Percentiles rank a stretch among this genome's conserved stretches.
Conservation (phyloP, 2,329 filamentous ascomycete genomes). For the Paracoccidioides brasiliensis region DNA sequence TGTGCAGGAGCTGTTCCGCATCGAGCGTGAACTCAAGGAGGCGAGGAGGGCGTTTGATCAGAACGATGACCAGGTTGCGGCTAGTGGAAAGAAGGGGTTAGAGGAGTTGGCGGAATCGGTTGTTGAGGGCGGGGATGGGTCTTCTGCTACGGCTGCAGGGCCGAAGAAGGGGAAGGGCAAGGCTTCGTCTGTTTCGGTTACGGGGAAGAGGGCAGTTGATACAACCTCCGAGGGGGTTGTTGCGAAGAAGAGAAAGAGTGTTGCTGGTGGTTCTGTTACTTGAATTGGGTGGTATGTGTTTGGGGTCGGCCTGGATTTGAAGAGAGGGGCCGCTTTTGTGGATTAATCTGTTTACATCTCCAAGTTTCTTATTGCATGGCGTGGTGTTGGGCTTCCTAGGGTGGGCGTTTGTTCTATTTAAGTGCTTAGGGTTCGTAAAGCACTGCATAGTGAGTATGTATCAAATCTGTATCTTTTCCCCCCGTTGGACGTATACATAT, state of each 20-base stretch:
- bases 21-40: constrained; percentile 74
- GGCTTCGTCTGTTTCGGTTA: constrained; percentile 9
- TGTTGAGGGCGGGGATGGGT: constrained; percentile 13
- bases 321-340: not conserved
- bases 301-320: not conserved
- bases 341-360: not conserved
- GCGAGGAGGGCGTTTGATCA: constrained; percentile 51
- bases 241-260: constrained; percentile 8
- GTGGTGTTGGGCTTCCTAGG: not conserved
- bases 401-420: not conserved
- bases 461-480: not conserved
- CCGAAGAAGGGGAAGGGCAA: constrained; percentile 27
- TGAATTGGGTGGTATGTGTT: not conserved
- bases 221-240: constrained; percentile 1
- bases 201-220: constrained; percentile 15
- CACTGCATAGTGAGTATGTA: not conserved
- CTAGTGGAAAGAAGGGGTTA: constrained; percentile 24
- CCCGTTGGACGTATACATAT: not conserved
- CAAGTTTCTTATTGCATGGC: not conserved
- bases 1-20: constrained; percentile 77
- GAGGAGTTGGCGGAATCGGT: constrained; percentile 13
- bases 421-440: not conserved
- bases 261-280: not conserved
- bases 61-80: constrained; percentile 31
- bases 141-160: constrained; percentile 10